A percentile compares a stretch with the other conserved stretches of the same genome.
These are phyloP conservation scores for Glycine soja DNA, from an alignment of 306 rosid genomes.

Conservation along the genomic window DNA sequence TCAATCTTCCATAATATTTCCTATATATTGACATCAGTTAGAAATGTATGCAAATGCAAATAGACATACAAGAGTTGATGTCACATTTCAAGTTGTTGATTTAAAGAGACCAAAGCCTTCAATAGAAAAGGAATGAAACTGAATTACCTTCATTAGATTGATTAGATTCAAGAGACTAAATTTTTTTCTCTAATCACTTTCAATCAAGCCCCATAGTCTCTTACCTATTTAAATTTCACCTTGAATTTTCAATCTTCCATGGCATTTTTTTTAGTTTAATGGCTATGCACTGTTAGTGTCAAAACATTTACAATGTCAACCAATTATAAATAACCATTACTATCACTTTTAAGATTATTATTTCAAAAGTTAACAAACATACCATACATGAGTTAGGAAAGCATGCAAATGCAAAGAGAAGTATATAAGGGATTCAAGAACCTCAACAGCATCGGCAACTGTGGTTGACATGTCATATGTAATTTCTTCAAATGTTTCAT, in stretches of 20 bases:
- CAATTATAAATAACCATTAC: too few species aligned
- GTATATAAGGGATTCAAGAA: slow-evolving; percentile 45
- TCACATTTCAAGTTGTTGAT: slow-evolving; percentile 13
- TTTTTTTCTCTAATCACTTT: too few species aligned
- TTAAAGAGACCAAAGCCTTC: slow-evolving; percentile 29
- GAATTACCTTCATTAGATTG: too few species aligned
- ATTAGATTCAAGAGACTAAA: too few species aligned
- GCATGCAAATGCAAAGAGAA: slow-evolving; percentile 39
- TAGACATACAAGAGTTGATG: slow-evolving; percentile 6
- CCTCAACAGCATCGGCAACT: slow-evolving; percentile 96
- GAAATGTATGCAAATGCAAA: slow-evolving; percentile 40
- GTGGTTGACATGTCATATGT: slow-evolving; percentile 93
- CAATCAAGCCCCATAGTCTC: too few species aligned
- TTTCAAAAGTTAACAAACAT: too few species aligned
- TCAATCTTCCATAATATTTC: slow-evolving; percentile 12
- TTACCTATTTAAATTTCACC: too few species aligned
- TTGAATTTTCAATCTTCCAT: too few species aligned
- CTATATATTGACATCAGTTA: slow-evolving; percentile 16
- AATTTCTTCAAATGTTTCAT: slow-evolving; percentile 97
- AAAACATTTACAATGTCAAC: too few species aligned
- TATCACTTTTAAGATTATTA: too few species aligned
- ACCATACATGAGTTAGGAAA: not conserved
- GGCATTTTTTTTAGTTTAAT: too few species aligned
- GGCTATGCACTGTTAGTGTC: too few species aligned
- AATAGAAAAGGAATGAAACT: not conserved